Conservation (phyloP, 2,329 filamentous ascomycete species). For the Paraphaeosphaeria sporulosa region DNA sequence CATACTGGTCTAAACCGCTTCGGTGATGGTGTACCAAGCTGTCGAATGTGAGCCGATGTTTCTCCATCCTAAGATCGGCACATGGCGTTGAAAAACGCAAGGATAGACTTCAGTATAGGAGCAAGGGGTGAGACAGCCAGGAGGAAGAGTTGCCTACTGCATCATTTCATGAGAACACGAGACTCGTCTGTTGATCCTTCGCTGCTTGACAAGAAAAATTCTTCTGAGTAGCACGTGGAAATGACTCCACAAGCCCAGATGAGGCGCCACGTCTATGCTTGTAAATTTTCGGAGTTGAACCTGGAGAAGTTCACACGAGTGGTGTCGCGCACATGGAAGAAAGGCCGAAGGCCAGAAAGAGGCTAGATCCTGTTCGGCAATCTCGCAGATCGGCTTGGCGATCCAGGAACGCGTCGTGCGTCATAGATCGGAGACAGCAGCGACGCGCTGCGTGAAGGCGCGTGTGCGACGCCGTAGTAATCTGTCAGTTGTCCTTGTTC, state of each 20-base stretch:
- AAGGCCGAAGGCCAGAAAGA: neutral
- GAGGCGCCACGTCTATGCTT: too few species aligned
- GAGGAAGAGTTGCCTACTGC: too few species aligned
- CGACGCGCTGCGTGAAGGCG: neutral
- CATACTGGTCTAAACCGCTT: conserved; percentile 24
- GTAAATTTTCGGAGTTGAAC: neutral
- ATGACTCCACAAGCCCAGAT: too few species aligned
- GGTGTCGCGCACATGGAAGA: neutral
- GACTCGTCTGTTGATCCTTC: too few species aligned
- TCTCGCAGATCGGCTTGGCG: conserved; percentile 13
- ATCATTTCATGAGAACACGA: too few species aligned
- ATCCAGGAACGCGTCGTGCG: conserved; percentile 10
- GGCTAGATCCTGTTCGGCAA: conserved; percentile 8
- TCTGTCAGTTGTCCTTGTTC: neutral
- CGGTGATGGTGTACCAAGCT: conserved; percentile 8
- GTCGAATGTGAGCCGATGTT: neutral
- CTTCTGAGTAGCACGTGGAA: too few species aligned
- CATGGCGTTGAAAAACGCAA: neutral
- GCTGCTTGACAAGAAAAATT: too few species aligned
- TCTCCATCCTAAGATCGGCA: neutral
- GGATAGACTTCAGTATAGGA: too few species aligned
- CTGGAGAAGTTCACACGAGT: neutral
- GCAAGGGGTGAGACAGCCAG: too few species aligned
- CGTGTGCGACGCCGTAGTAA: neutral
- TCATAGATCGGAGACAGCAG: conserved; percentile 12